These are phyloP conservation scores for Kalanchoe fedtschenkoi DNA, from an alignment of 164 flowering plant species.

Conservation along the genomic window DNA sequence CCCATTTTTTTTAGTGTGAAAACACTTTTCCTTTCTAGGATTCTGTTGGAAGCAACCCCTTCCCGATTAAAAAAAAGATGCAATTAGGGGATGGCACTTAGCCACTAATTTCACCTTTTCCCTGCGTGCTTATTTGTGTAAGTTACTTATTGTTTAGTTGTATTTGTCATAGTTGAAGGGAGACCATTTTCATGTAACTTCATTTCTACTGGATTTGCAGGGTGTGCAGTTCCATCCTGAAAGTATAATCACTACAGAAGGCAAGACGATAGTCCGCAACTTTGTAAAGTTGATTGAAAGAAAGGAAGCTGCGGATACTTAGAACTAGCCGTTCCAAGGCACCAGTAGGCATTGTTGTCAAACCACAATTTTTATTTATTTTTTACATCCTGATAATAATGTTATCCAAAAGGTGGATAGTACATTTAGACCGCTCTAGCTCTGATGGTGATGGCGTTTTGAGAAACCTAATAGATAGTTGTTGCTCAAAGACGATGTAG, in stretches of 20 bases:
- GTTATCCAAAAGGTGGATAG: not conserved
- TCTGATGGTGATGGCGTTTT: too few relatives aligned
- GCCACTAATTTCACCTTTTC: too few relatives aligned
- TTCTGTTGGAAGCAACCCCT: too few relatives aligned
- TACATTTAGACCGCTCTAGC: too few relatives aligned
- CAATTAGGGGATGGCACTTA: too few relatives aligned
- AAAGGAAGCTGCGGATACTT: constrained; percentile 1
- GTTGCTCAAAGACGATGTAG: too few relatives aligned
- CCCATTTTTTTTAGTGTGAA: too few relatives aligned
- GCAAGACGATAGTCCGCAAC: constrained; percentile 4
- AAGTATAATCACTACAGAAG: constrained; percentile 4
- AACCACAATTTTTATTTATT: not conserved
- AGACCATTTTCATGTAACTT: not conserved
- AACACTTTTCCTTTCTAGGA: too few relatives aligned
- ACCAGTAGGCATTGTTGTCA: not conserved
- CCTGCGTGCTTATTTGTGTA: not conserved
- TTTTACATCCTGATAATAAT: not conserved
- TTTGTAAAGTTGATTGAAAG: constrained; percentile 5
- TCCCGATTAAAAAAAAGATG: too few relatives aligned
- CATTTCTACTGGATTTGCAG: not conserved
- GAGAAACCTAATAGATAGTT: too few relatives aligned
- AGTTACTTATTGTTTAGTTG: too few relatives aligned
- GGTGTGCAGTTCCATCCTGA: constrained; percentile 9
- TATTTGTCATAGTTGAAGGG: too few relatives aligned
- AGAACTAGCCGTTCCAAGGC: not conserved